Evolutionary conservation across 805 yeast genomes (phyloP), one percentile per base, ranked within the genome.

Genomic region (Hanseniaspora opuntiae): DNA sequence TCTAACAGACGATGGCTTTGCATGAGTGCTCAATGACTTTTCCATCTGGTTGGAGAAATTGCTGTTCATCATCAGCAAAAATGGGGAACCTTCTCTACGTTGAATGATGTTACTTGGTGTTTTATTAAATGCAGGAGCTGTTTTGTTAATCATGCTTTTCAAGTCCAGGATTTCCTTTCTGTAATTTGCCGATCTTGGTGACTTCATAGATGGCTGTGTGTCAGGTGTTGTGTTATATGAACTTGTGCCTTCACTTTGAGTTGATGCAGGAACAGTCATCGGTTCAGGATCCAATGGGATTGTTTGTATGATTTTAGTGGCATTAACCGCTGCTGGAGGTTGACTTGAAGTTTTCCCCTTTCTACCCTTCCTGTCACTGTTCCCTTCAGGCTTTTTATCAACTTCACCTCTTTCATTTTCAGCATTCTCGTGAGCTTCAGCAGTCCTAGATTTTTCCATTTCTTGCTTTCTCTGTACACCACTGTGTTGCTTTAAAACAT

Each of bases 221-320:
- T 47, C 47, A 1, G 55, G 61, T 10, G 54, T 40, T 41, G 58
- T 58, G 47, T 56, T 59, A 8, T 60, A 54, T 16, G 65, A 60
- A 17, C 59, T 54, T 5, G 56, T 56, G 12, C 47, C 48, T 38
- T 57, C 59, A 33, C 61, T 60, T 28, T 57, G 59, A 24, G 57
- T 57, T 19, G 60, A 58, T 32, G 52, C 53, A 1, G 61, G 57
- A 1, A 68, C 68, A 57, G 64, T 66, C 38, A 85, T 85, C 5
- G 95, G 95, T 52, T 77, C 82, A 0, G 95, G 95, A 63, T 85
- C 95, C 57, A 85, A 68, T 2, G 95, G 95, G 58, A 85, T 81
- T 0, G 89, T 85, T 47, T 79, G 74, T 45, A 85, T 85, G 57
- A 85, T 82, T 62, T 75, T 78, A 58, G 93, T 72, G 0, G 90